A percentile compares a stretch with the other conserved stretches of the same genome.
Evolutionary conservation across 164 flowering plant genomes (phyloP).

Genomic region (Chloranthus sessilifolius): DNA sequence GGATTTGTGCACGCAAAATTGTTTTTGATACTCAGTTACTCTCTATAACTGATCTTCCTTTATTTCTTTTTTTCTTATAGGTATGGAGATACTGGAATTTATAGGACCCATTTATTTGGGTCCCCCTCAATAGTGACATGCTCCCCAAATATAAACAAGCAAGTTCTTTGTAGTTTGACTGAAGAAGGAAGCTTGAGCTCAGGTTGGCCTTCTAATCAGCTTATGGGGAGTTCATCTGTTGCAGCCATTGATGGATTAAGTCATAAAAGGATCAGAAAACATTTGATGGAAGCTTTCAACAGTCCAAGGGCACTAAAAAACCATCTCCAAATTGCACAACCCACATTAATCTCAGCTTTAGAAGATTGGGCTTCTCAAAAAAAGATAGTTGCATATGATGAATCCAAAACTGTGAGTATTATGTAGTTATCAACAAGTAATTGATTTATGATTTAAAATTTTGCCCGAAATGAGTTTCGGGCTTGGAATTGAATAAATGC

Average conservation of each 20-base stretch:
- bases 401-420: conserved; percentile 11
- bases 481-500: too few relatives aligned
- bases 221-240: conserved; percentile 9
- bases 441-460: too few relatives aligned
- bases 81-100: conserved; percentile 13
- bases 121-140: conserved; percentile 12
- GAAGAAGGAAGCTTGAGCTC: conserved; percentile 14
- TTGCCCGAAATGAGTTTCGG: too few relatives aligned
- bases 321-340: conserved; percentile 9
- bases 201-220: conserved; percentile 18
- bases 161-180: conserved; percentile 12
- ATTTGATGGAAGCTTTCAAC: conserved; percentile 17
- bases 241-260: conserved; percentile 4
- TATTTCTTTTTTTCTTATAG: conserved; percentile 2
- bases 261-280: conserved; percentile 11
- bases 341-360: conserved; percentile 8
- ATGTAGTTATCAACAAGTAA: too few relatives aligned
- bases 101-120: conserved; percentile 17
- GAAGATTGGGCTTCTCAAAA: conserved; percentile 14
- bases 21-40: too few relatives aligned
- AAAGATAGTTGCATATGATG: conserved; percentile 12
- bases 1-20: too few relatives aligned
- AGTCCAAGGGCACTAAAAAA: conserved; percentile 10
- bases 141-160: conserved; percentile 11
- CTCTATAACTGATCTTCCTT: not conserved